Conservation (phyloP, 2,329 filamentous ascomycete species). For the Mycosphaerelloides madeirae region DNA sequence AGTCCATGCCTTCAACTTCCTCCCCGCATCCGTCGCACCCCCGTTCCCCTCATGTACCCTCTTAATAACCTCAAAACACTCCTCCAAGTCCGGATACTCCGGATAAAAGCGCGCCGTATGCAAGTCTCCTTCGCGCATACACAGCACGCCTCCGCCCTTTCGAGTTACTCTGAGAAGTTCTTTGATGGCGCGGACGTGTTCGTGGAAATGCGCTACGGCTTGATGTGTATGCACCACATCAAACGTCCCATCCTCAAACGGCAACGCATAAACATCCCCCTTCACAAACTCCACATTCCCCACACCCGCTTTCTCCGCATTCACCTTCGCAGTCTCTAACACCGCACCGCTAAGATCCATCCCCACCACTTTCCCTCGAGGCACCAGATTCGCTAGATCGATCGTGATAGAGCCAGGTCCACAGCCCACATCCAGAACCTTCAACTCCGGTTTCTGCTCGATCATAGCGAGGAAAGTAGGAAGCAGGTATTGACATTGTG, state of each 20-base stretch:
- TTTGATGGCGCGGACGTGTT: slow-evolving; percentile 36
- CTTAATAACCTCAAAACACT: slow-evolving; percentile 16
- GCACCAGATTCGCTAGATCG: slow-evolving; percentile 27
- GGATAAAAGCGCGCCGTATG: slow-evolving; percentile 14
- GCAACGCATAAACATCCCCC: slow-evolving; percentile 97
- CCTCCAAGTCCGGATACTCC: slow-evolving; percentile 9
- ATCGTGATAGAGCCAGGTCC: slow-evolving; percentile 38
- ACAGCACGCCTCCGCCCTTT: slow-evolving; percentile 10
- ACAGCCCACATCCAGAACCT: slow-evolving; percentile 36
- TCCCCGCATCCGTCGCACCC: slow-evolving; percentile 15
- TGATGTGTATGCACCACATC: slow-evolving; percentile 68
- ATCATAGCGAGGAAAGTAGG: not conserved
- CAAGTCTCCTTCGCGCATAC: slow-evolving; percentile 21
- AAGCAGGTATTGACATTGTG: not conserved
- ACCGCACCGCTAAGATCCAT: slow-evolving; percentile 32
- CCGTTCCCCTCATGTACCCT: slow-evolving; percentile 13
- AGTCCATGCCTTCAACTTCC: slow-evolving; percentile 11
- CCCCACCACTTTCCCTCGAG: slow-evolving; percentile 29
- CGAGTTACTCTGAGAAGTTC: slow-evolving; percentile 11
- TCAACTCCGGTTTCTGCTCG: slow-evolving; percentile 22
- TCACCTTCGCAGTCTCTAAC: slow-evolving; percentile 30
- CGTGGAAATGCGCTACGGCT: slow-evolving; percentile 51
- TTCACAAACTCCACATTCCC: slow-evolving; percentile 75
- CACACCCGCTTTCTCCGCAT: slow-evolving; percentile 30
- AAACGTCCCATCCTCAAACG: slow-evolving; percentile 81